phyloP scores from a whole-genome alignment of 495 filamentous ascomycete species.

The Alectoria sarmentosa region DNA sequence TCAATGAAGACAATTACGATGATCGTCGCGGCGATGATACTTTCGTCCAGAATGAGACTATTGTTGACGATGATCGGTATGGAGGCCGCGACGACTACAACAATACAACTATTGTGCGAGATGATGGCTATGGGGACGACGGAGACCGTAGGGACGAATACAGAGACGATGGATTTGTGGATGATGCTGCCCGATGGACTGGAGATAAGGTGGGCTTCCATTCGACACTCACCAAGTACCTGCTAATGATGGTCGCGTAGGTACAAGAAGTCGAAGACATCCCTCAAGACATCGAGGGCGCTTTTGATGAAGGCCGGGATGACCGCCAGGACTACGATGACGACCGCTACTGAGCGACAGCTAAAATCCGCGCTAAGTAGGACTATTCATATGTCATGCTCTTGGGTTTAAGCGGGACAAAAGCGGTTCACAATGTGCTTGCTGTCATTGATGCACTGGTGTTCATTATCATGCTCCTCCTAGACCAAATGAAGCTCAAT shows the following conservation, averaged over 20 bases:
- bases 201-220: background rate
- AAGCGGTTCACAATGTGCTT: background rate
- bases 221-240: background rate
- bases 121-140: background rate
- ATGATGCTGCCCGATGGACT: constrained; percentile 2
- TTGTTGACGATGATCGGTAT: background rate
- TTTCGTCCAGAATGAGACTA: background rate
- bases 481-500: background rate
- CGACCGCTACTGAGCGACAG: background rate
- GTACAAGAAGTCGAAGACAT: background rate
- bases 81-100: background rate
- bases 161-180: constrained; percentile 1
- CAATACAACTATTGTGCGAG: background rate
- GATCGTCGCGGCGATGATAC: background rate
- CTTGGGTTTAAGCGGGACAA: background rate
- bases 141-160: constrained; percentile 1
- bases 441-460: background rate
- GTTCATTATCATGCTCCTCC: background rate
- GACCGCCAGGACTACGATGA: background rate
- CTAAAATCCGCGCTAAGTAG: background rate
- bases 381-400: background rate
- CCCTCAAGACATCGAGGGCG: background rate
- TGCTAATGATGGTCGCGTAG: background rate
- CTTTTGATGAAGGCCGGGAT: constrained; percentile 1
- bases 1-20: background rate